Evolutionary conservation across 495 filamentous ascomycete species (phyloP).

Genomic region (Podospora conica): DNA sequence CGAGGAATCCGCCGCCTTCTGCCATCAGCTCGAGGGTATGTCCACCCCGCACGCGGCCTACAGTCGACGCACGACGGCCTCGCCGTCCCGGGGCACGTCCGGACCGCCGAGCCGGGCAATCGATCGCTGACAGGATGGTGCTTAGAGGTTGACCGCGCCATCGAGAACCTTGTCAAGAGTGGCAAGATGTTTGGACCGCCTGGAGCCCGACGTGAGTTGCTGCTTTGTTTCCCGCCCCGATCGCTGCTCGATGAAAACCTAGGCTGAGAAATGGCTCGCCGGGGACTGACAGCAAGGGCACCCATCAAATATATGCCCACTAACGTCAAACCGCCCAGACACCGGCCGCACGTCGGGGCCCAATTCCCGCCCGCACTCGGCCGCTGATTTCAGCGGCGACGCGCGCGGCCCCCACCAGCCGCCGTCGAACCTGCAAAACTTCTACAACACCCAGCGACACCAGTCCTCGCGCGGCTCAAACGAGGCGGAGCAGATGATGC

Average conservation of each 20-base stretch:
- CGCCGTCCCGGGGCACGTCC: neutral
- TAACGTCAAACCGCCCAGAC: constrained; percentile 12
- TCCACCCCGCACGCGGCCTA: constrained; percentile 14
- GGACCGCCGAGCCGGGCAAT: neutral
- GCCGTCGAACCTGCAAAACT: constrained; percentile 79
- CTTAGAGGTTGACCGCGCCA: constrained; percentile 88
- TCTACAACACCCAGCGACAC: constrained; percentile 90
- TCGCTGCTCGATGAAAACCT: constrained; percentile 52
- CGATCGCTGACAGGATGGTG: constrained; percentile 17
- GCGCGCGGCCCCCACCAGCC: constrained; percentile 64
- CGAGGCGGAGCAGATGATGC: constrained; percentile 97
- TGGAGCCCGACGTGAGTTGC: constrained; percentile 74
- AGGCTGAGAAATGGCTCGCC: constrained; percentile 42
- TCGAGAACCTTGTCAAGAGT: constrained; percentile 93
- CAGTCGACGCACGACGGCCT: neutral
- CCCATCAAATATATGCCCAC: neutral
- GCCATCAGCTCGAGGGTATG: constrained; percentile 89
- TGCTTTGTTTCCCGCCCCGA: constrained; percentile 53
- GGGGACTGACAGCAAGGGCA: constrained; percentile 24
- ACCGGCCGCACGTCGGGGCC: constrained; percentile 39
- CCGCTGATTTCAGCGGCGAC: constrained; percentile 67
- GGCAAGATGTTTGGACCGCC: constrained; percentile 77
- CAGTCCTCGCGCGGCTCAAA: constrained; percentile 74
- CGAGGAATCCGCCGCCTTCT: constrained; percentile 75
- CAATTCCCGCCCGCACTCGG: constrained; percentile 68